Base-by-base conservation (phyloP, 148 eudicot species). In the Polygonum maritimum region DNA sequence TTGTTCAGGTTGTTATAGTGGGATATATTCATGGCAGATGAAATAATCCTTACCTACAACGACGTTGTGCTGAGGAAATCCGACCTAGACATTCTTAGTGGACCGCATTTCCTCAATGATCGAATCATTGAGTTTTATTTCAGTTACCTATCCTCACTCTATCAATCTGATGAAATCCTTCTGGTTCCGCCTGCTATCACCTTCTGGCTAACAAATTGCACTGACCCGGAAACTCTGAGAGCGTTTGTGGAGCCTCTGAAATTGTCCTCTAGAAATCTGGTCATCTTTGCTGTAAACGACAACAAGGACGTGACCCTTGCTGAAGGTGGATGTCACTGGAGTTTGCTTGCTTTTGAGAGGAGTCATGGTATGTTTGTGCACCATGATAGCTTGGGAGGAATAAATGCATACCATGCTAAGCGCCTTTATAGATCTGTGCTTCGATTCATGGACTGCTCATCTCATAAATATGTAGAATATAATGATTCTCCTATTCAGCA, bases 241-340 rank as follows among this genome's bases (percentile, higher is more conserved):
- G 81, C 83, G 65, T 89, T 92, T 65, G 44, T 92, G 0, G 78
- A 86, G 54, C 98, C 98, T 62, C 88, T 94, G 38, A 83, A 87
- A 69, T 81, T 94, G 21, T 51, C 85, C 6, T 35, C 75, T 18
- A 92, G 84, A 70, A 84, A 83, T 15, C 49, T 92, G 65, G 80
- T 92, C 48, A 18, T 92, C 62, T 94, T 94, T 73, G 91, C 98
- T 0, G 85, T 94, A 78, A 94, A 94, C 71, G 75, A 92, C 80
- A 94, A 94, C 18, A 63, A 70, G 14, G 94, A 92, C 38, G 85
- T 89, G 47, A 78, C 79, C n/a, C 31, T 13, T 75, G 87, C 87
- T 9, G 97, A 88, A 79, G 97, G 92, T 35, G 98, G 98, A 48
- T 80, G 74, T 33, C 97, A 92, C 79, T 94, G 98, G 98, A 94